phyloP scores from a whole-genome alignment of 1,139 yeast genomes.

The Yamadazyma siamensis region DNA sequence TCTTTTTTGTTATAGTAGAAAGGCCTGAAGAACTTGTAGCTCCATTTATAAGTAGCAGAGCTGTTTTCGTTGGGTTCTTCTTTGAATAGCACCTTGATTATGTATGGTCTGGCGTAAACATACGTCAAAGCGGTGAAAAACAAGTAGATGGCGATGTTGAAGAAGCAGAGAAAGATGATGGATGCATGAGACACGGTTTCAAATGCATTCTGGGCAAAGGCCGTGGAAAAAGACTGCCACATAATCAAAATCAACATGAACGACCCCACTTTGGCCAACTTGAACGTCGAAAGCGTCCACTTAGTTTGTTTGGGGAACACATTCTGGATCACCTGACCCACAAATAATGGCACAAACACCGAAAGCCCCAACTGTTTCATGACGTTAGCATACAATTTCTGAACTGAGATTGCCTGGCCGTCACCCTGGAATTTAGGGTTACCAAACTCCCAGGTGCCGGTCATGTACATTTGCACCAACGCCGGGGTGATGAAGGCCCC shows the following conservation, averaged over 20 bases:
- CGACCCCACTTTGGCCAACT: constrained; percentile 69
- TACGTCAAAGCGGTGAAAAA: constrained; percentile 67
- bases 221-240: constrained; percentile 86
- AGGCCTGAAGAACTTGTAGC: constrained; percentile 49
- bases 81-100: constrained; percentile 41
- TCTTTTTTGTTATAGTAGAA: constrained; percentile 70
- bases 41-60: constrained; percentile 36
- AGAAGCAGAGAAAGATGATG: constrained; percentile 72
- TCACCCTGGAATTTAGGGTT: constrained; percentile 59
- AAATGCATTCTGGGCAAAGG: constrained; percentile 79
- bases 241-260: constrained; percentile 75
- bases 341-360: constrained; percentile 78
- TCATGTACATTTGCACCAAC: constrained; percentile 64
- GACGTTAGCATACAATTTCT: constrained; percentile 63
- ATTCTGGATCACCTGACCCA: constrained; percentile 82
- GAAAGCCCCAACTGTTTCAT: constrained; percentile 85
- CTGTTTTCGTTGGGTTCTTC: constrained; percentile 45
- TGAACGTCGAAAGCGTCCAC: constrained; percentile 57
- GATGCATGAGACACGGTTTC: constrained; percentile 65
- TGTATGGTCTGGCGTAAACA: constrained; percentile 58
- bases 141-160: constrained; percentile 74
- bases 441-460: constrained; percentile 69
- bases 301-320: constrained; percentile 61
- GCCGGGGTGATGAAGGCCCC: constrained; percentile 92
- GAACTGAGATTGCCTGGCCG: constrained; percentile 45